Evolutionary conservation across 2,329 filamentous ascomycete species (phyloP), one percentile per base, ranked within the genome.

Genomic region (Trichoderma afroharzianum): DNA sequence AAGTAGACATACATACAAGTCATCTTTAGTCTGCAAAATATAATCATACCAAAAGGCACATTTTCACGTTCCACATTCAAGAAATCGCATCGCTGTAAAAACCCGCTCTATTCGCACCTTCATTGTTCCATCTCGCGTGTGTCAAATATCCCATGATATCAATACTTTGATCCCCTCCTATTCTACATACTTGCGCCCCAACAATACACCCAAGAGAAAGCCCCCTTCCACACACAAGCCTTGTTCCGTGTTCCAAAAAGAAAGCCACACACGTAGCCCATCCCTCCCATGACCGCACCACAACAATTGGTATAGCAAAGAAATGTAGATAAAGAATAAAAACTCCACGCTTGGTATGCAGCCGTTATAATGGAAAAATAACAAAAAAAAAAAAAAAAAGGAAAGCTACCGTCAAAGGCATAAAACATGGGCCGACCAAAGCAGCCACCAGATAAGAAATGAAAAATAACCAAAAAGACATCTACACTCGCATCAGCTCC

Each of bases 261-360:
- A 30, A 39, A 36, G 18, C 14, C 28, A 53, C 28, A 43, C 9
- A 14, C 18, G 39, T 36, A 58, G 43, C 39, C 26, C 8, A n/a
- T 43, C 39, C 47, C 21, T 53, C 28, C 53, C 55, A 30, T 47
- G 36, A 18, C 39, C n/a, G 39, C 43, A 50, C n/a, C 59, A 21
- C 21, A 61, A 57, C n/a, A 30, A 39, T 53, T 33, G 39, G 57
- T 36, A 68, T 68, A 62, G 28, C 47, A 53, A 62, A 43, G 9
- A 47, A 68, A 68, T 47, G 21, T 47, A 58, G 9, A 57, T 24
- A 47, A 21, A 21, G 33, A 61, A 43, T 55, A 55, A 36, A 53
- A 64, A 64, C 68, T 58, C 61, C 68, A 64, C 68, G 61, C 68
- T 71, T 47, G 50, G 14, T 59, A 71, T 71, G 68, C 68, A 58